Evolutionary conservation across 2,329 filamentous ascomycete genomes (phyloP), one percentile per base, ranked within the genome.

Genomic region (Mycosphaerella arachidis): DNA sequence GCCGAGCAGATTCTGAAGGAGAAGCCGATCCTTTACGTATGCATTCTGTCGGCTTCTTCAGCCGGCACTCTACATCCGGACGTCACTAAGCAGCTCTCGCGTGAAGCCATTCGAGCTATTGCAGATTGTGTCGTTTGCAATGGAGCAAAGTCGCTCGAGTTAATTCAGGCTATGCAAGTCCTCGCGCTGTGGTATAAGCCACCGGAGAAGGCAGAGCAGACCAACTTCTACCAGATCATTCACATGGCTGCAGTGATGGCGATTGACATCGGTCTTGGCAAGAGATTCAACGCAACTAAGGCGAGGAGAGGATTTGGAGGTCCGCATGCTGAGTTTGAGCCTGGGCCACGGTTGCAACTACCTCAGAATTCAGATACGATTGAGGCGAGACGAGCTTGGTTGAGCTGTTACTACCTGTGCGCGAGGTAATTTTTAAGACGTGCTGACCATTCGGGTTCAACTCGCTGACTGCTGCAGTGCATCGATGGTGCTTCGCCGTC

Each of bases 191-290:
- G 91, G 90, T 95, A 96, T 73, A 86, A 86, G 72, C 90, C 91
- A 16, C 91, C 91, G 0, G 87, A 93, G 66, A 84, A 89, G 67
- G 90, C 90, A 60, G 90, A 95, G 69, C 89, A 94, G 75, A 84
- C 93, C 70, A 94, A 94, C 71, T 95, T 94, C 73, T 96, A 94
- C 76, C 90, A 93, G 76, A 82, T 94, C 65, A 86, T 91, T 50
- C 90, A 96, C 72, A 85, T 91, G 70, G 88, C 89, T 1, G 87
- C 87, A 52, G 83, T 91, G 67, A 90, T 96, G 86, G 88, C 88
- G 29, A 86, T 95, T 57, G 91, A 96, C 67, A 82, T 96, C 35
- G 91, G 91, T 0, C 82, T 96, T 6, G 89, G 87, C 16, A 83
- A 84, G 63, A 78, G 80, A 65, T 73, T 74, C 63, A 70, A 78